These are phyloP conservation scores for Pichia scutulata DNA, from an alignment of 805 yeast species.

Conservation along the genomic window DNA sequence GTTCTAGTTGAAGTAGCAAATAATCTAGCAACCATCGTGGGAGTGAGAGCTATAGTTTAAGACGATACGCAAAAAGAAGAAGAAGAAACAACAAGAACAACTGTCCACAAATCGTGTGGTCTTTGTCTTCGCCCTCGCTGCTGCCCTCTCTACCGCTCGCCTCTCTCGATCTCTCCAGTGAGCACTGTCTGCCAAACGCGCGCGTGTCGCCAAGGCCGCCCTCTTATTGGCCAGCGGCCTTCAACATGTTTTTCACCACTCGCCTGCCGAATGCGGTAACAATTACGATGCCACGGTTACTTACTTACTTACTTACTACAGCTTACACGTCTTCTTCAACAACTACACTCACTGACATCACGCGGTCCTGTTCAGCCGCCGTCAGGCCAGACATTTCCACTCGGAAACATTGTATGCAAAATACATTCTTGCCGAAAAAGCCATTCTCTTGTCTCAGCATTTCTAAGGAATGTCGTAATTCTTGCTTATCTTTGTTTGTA, in stretches of 20 bases:
- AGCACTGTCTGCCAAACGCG: background rate
- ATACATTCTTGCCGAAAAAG: constrained; percentile 20
- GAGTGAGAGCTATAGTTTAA: constrained; percentile 7
- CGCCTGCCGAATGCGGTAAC: background rate
- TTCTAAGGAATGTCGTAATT: constrained; percentile 15
- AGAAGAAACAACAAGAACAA: background rate
- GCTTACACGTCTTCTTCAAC: background rate
- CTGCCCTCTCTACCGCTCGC: background rate
- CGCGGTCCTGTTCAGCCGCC: background rate
- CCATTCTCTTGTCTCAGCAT: constrained; percentile 17
- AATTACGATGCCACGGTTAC: background rate
- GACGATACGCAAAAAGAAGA: constrained; percentile 1
- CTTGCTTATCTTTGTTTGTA: background rate
- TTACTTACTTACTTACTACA: too few species aligned
- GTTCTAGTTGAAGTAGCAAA: constrained; percentile 66
- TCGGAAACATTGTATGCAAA: constrained; percentile 22
- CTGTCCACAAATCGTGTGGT: background rate
- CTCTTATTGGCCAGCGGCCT: background rate
- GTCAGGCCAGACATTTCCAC: constrained; percentile 6
- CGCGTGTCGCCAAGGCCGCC: background rate
- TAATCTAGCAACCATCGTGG: constrained; percentile 42
- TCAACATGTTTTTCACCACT: background rate
- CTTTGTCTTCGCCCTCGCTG: background rate
- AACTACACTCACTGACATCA: background rate
- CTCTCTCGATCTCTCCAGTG: background rate